These are phyloP conservation scores for Excoecaria agallocha DNA, from an alignment of 345 rosid genomes.

Conservation along the genomic window DNA sequence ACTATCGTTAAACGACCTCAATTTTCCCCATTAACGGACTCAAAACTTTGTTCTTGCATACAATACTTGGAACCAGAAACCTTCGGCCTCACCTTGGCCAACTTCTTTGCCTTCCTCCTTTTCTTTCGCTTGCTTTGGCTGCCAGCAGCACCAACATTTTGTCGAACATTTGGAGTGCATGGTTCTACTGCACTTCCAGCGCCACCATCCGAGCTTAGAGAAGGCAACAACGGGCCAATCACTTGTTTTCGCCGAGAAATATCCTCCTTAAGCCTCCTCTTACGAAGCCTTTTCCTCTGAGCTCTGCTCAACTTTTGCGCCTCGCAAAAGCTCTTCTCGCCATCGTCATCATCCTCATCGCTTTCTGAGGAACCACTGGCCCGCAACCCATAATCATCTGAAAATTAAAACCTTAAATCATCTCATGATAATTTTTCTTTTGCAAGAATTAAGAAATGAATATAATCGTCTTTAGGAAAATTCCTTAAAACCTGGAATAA, in stretches of 20 bases:
- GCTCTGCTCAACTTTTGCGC: slow-evolving; percentile 54
- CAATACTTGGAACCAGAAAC: slow-evolving; percentile 5
- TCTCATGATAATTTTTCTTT: no score
- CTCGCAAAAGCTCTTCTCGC: slow-evolving; percentile 3
- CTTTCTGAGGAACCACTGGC: slow-evolving; percentile 22
- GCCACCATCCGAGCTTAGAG: neutral
- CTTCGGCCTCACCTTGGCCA: slow-evolving; percentile 34
- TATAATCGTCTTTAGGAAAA: neutral
- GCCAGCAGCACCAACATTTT: slow-evolving; percentile 27
- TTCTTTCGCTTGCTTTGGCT: slow-evolving; percentile 45
- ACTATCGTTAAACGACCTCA: neutral
- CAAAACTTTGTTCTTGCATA: slow-evolving; percentile 5
- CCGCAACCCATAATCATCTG: slow-evolving; percentile 44
- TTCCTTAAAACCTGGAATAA: slow-evolving; percentile 42
- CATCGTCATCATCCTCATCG: slow-evolving; percentile 22
- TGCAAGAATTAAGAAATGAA: neutral
- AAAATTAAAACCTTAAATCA: neutral
- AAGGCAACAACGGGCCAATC: slow-evolving; percentile 62
- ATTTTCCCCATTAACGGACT: neutral
- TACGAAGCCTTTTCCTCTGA: slow-evolving; percentile 72
- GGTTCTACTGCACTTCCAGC: slow-evolving; percentile 12
- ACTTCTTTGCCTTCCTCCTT: slow-evolving; percentile 57
- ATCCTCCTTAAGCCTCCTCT: slow-evolving; percentile 67
- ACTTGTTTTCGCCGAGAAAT: slow-evolving; percentile 43
- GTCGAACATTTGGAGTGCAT: slow-evolving; percentile 46